A percentile compares a stretch with the other conserved stretches of the same genome.
Evolutionary conservation across 257 asterid genomes (phyloP).

Genomic region (Solanum habrochaites): DNA sequence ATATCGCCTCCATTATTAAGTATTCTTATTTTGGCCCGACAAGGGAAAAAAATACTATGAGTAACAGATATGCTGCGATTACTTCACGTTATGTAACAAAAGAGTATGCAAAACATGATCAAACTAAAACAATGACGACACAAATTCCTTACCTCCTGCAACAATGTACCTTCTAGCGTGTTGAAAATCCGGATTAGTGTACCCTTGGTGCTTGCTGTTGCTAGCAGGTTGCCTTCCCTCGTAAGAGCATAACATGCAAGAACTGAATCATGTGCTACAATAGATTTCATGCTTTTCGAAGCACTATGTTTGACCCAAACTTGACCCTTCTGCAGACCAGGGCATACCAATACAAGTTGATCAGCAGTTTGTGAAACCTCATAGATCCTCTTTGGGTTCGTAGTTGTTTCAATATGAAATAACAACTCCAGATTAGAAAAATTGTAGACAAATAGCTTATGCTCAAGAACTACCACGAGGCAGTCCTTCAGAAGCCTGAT

Average conservation of each 20-base stretch:
- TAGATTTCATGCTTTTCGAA: constrained; percentile 48
- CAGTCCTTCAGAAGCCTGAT: constrained; percentile 64
- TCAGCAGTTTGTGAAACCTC: constrained; percentile 68
- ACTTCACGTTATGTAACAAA: neutral
- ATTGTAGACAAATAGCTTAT: constrained; percentile 68
- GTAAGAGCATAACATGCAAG: constrained; percentile 58
- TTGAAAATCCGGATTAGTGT: constrained; percentile 62
- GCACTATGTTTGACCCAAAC: constrained; percentile 72
- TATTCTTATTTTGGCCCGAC: neutral
- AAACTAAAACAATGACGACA: neutral
- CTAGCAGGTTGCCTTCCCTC: constrained; percentile 67
- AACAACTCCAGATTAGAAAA: constrained; percentile 74
- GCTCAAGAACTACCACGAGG: constrained; percentile 57
- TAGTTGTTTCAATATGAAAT: constrained; percentile 75
- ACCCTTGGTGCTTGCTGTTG: constrained; percentile 83
- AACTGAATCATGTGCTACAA: constrained; percentile 69
- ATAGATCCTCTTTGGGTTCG: constrained; percentile 77
- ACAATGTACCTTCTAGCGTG: constrained; percentile 69
- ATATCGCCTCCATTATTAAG: neutral
- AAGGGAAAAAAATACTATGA: neutral
- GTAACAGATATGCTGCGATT: neutral
- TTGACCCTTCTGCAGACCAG: constrained; percentile 82
- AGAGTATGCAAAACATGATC: neutral
- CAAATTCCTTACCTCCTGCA: constrained; percentile 56
- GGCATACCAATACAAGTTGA: constrained; percentile 63